Evolutionary conservation across 108 stramenopile genomes (phyloP).

Genomic region (Mediolabrus comicus): DNA sequence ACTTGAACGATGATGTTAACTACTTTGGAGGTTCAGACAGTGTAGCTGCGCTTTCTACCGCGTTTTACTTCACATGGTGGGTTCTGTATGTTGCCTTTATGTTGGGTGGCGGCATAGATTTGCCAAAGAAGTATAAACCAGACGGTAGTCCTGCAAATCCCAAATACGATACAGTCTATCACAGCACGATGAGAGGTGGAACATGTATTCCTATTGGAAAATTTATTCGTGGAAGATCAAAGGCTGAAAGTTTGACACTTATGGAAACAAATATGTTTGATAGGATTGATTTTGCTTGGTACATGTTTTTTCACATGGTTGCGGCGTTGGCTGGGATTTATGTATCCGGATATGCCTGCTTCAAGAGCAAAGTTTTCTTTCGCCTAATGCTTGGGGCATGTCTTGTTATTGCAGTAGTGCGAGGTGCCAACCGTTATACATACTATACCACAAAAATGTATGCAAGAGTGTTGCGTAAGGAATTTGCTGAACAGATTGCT

Average conservation of each 20-base stretch:
- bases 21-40: constrained; percentile 26
- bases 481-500: constrained; percentile 16
- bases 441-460: constrained; percentile 63
- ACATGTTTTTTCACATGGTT: constrained; percentile 54
- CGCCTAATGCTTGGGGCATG: constrained; percentile 16
- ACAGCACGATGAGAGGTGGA: constrained; percentile 46
- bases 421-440: constrained; percentile 55
- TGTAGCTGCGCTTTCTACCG: constrained; percentile 36
- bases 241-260: constrained; percentile 39
- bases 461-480: constrained; percentile 33
- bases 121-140: constrained; percentile 39
- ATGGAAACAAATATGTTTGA: constrained; percentile 56
- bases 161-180: constrained; percentile 66
- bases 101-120: constrained; percentile 46
- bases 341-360: constrained; percentile 48
- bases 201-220: constrained; percentile 42
- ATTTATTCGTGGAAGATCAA: constrained; percentile 47
- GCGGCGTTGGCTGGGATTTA: constrained; percentile 21
- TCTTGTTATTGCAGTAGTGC: constrained; percentile 20
- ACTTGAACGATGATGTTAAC: constrained; percentile 25
- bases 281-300: constrained; percentile 51
- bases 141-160: constrained; percentile 27
- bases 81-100: constrained; percentile 56
- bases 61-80: constrained; percentile 61
- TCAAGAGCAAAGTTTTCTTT: constrained; percentile 25